A percentile compares a stretch with the other conserved stretches of the same genome.
Evolutionary conservation across 805 yeast species (phyloP).

Genomic region (Suhomyces faveliae): DNA sequence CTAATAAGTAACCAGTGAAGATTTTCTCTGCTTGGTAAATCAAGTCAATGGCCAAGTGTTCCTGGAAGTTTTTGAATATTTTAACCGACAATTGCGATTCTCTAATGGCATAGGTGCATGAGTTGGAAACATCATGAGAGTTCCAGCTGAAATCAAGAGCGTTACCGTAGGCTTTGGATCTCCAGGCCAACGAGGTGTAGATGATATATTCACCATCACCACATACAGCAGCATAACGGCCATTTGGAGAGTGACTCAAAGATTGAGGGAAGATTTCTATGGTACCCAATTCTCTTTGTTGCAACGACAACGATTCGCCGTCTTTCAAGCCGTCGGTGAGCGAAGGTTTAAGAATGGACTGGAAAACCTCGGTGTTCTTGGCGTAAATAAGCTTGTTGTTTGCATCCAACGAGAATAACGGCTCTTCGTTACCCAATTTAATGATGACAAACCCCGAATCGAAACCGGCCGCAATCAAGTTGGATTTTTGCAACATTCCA

Average conservation of each 20-base stretch:
- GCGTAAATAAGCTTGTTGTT: slow-evolving; percentile 91
- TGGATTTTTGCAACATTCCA: slow-evolving; percentile 65
- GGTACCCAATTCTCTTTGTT: slow-evolving; percentile 88
- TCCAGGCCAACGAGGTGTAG: slow-evolving; percentile 96
- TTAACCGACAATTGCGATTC: slow-evolving; percentile 65
- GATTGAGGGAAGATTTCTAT: slow-evolving; percentile 91
- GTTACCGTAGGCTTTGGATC: slow-evolving; percentile 88
- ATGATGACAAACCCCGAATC: slow-evolving; percentile 92
- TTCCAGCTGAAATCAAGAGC: slow-evolving; percentile 96
- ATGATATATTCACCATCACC: slow-evolving; percentile 98
- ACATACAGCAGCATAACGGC: slow-evolving; percentile 92
- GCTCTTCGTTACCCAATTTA: slow-evolving; percentile 91
- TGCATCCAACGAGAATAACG: slow-evolving; percentile 88
- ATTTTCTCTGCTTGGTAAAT: slow-evolving; percentile 75
- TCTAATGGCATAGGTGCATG: slow-evolving; percentile 70
- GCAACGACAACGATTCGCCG: slow-evolving; percentile 75
- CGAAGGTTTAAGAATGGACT: slow-evolving; percentile 68
- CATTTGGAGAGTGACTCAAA: slow-evolving; percentile 91
- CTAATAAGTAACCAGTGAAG: slow-evolving; percentile 85
- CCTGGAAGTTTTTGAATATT: slow-evolving; percentile 82
- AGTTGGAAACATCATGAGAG: slow-evolving; percentile 67
- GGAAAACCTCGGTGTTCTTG: slow-evolving; percentile 84
- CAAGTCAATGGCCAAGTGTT: slow-evolving; percentile 63
- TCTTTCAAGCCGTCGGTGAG: slow-evolving; percentile 68
- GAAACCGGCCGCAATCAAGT: slow-evolving; percentile 86